A percentile compares a stretch with the other conserved stretches of the same genome.
These are phyloP conservation scores for Fragilaria crotonensis DNA, from an alignment of 108 stramenopile species.

Conservation along the genomic window DNA sequence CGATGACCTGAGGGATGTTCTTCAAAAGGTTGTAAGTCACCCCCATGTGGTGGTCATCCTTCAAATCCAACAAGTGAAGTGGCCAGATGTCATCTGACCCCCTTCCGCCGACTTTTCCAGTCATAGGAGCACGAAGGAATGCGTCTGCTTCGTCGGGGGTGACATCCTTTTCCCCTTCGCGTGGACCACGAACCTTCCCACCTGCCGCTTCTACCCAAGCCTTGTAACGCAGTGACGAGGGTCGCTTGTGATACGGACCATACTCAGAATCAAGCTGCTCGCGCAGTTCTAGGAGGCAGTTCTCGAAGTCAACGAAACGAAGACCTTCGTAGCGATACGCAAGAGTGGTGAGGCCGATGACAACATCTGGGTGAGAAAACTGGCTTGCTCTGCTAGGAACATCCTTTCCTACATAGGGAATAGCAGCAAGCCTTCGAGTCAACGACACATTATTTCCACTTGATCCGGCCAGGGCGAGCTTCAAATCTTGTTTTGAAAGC, in stretches of 20 bases:
- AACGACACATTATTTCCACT: constrained; percentile 83
- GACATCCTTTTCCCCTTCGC: constrained; percentile 49
- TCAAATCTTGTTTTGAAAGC: constrained; percentile 64
- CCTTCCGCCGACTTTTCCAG: constrained; percentile 38
- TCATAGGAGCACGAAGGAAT: constrained; percentile 34
- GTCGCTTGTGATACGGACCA: constrained; percentile 93
- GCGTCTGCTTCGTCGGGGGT: constrained; percentile 38
- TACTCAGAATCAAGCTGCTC: constrained; percentile 92
- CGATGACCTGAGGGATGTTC: constrained; percentile 76
- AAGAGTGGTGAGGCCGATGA: constrained; percentile 94
- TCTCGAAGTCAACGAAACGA: constrained; percentile 84
- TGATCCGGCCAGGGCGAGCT: constrained; percentile 46
- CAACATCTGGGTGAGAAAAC: constrained; percentile 98
- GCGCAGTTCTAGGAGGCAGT: constrained; percentile 76
- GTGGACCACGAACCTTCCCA: constrained; percentile 88
- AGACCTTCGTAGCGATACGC: constrained; percentile 98
- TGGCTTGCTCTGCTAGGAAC: constrained; percentile 96
- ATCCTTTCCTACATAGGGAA: constrained; percentile 99
- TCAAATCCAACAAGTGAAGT: constrained; percentile 92
- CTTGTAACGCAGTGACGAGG: constrained; percentile 83
- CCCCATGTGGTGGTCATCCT: constrained; percentile 92
- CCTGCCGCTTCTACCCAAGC: constrained; percentile 94
- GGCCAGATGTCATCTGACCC: constrained; percentile 96
- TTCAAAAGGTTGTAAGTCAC: constrained; percentile 83
- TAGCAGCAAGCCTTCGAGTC: constrained; percentile 87